A percentile compares a stretch with the other conserved stretches of the same genome.
phyloP scores from a whole-genome alignment of 1,139 yeast species.

The Lodderomyces oxycetoniae region DNA sequence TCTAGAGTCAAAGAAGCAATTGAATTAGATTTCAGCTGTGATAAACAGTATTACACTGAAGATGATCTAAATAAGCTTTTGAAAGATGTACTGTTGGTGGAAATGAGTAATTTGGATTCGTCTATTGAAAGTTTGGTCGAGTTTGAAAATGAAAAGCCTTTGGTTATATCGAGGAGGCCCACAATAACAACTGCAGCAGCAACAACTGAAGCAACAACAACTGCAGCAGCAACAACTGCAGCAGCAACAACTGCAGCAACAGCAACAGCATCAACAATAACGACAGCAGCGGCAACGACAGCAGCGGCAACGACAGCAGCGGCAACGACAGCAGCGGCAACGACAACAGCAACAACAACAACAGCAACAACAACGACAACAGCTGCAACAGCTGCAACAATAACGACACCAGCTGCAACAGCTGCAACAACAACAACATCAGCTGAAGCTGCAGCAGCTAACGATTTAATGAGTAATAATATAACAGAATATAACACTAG shows the following conservation, averaged over 20 bases:
- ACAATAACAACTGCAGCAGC: slow-evolving; percentile 6
- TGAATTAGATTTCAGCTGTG: slow-evolving; percentile 18
- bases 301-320: too few relatives aligned
- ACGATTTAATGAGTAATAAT: neutral
- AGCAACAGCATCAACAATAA: too few relatives aligned
- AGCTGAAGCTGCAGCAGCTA: neutral
- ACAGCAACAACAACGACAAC: too few relatives aligned
- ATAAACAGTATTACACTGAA: slow-evolving; percentile 29
- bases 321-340: too few relatives aligned
- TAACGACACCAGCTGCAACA: too few relatives aligned
- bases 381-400: too few relatives aligned
- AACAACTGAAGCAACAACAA: slow-evolving; percentile 5
- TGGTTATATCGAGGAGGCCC: slow-evolving; percentile 20
- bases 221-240: slow-evolving; percentile 1
- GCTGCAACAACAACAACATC: neutral
- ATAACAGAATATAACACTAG: too few relatives aligned
- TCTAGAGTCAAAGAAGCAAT: slow-evolving; percentile 37
- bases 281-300: too few relatives aligned
- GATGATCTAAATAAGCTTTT: slow-evolving; percentile 29
- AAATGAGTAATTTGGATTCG: neutral
- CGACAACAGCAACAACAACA: too few relatives aligned
- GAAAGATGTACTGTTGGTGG: slow-evolving; percentile 9
- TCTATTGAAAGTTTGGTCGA: slow-evolving; percentile 1
- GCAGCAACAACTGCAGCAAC: slow-evolving; percentile 2
- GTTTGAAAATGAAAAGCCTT: slow-evolving; percentile 18